phyloP scores from a whole-genome alignment of 139 green algal species.

The Zygnema circumcarinatum region DNA sequence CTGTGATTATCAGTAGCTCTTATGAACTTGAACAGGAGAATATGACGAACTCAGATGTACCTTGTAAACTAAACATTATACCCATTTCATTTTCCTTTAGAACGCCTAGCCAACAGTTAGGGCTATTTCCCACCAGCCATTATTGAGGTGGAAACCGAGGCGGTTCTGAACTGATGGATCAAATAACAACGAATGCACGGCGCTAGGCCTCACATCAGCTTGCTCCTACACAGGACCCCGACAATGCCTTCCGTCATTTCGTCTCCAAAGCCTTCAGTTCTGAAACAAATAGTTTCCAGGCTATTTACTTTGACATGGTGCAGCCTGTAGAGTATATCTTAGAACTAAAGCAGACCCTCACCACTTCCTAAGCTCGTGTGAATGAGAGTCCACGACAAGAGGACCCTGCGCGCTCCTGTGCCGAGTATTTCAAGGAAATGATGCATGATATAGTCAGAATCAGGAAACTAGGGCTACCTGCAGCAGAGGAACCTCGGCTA shows the following conservation, averaged over 20 bases:
- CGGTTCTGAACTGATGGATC: not conserved
- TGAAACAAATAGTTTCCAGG: not conserved
- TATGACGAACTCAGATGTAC: not conserved
- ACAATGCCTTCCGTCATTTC: not conserved
- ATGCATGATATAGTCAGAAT: not conserved
- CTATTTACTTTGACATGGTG: not conserved
- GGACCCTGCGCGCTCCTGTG: no score
- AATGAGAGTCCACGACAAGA: not conserved
- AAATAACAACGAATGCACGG: constrained; percentile 3
- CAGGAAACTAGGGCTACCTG: not conserved
- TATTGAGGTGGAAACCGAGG: constrained; percentile 10
- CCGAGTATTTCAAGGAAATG: not conserved
- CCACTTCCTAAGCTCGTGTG: not conserved
- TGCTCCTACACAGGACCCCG: not conserved
- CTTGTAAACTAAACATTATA: no score
- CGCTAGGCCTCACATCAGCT: not conserved
- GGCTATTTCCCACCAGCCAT: constrained; percentile 14
- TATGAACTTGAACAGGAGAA: not conserved
- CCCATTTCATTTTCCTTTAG: no score
- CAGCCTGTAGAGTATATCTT: not conserved
- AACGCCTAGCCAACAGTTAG: no score
- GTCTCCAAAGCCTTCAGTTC: not conserved
- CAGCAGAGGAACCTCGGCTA: not conserved
- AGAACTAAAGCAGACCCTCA: not conserved
- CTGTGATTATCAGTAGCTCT: no score